Evolutionary conservation across 140 eudicot species (phyloP), one percentile per base, ranked within the genome.

Genomic region (Oenanthe javanica): DNA sequence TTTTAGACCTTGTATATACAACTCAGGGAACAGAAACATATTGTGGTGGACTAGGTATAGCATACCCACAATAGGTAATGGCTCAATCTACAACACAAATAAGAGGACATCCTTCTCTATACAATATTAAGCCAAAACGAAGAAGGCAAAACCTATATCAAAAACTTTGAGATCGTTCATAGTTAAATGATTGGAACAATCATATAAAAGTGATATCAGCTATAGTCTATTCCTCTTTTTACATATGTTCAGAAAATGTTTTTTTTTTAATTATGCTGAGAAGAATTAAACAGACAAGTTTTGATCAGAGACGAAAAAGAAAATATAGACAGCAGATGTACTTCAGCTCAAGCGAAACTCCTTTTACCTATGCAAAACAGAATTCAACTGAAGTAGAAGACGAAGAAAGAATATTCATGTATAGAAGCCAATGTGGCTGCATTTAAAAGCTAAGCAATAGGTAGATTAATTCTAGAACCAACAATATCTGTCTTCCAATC

Each of bases 51-150:
- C 59, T 75, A 47, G n/a, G 25, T 21, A 48, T 79, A 46, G 63
- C 77, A 82, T 55, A 74, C 57, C 27, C 38, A 76, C 78, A 80
- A 59, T 70, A 77, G 38, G 66, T 63, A 47, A 43, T 25, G 48
- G 69, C 36, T 74, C 36, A 69, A 52, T 36, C 25, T 14, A 23
- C 46, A 13, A 3, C 47, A 25, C 15, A 23, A 54, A 75, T 5
- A 75, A 54, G 43, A 54, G 31, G 16, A 64, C 5, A 13, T 49
- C 38, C 46, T 9, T 61, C 75, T 38, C 6, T 50, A 79, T 46
- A 23, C 23, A 45, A n/a, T n/a, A 25, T 64, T 13, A 54, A 81
- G 50, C 49, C 46, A 27, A 55, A 46, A 3, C 46, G 5, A 36
- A 36, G 40, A 36, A 36, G 40, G 40, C 40, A 36, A 36, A 36